Base-by-base conservation (phyloP, 2,329 filamentous ascomycete genomes). In the Aaosphaeria arxii region DNA sequence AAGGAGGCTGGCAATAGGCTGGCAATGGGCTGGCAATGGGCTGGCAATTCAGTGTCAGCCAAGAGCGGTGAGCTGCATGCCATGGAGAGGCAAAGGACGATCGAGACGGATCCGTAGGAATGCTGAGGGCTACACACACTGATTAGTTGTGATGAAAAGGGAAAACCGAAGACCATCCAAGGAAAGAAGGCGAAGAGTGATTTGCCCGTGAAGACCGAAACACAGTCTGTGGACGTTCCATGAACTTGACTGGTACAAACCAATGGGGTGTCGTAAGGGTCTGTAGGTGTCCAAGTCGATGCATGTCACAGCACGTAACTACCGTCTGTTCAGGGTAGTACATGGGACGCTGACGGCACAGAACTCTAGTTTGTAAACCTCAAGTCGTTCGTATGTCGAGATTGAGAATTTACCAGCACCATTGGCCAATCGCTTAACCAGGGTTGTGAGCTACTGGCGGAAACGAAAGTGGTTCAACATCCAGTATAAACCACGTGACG, bases 401-500 rank as follows among this genome's bases (percentile, higher is more conserved):
- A 46, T 13, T 47, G 42, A 47, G 52, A 56, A 51, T 30, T 48
- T 49, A 38, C 46, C 46, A 44, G 47, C 39, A 46, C 51, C 49
- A 61, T 65, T 64, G 58, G 47, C 63, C 59, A 67, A 65, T 67
- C 57, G 61, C 46, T 58, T 58, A 48, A 36, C 43, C 43, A 51
- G 45, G 49, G 50, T 58, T 56, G 55, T 48, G 54, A 59, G 59
- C 53, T 51, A 57, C 54, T 57, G 55, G 46, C 58, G 56, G 52
- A 55, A 52, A 56, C 53, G 58, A 58, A 54, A 58, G 58, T 56
- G 53, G 58, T 59, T 64, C 67, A 57, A 64, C 69, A 71, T 69
- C 40, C 52, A 54, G 52, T 55, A 53, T 13, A 36, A 44, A 48
- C 50, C 69, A 72, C 69, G 69, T 72, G 69, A 72, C 59, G 47